Evolutionary conservation across 73 alveolate species (phyloP).

Genomic region (Paramecium pentaurelia): DNA sequence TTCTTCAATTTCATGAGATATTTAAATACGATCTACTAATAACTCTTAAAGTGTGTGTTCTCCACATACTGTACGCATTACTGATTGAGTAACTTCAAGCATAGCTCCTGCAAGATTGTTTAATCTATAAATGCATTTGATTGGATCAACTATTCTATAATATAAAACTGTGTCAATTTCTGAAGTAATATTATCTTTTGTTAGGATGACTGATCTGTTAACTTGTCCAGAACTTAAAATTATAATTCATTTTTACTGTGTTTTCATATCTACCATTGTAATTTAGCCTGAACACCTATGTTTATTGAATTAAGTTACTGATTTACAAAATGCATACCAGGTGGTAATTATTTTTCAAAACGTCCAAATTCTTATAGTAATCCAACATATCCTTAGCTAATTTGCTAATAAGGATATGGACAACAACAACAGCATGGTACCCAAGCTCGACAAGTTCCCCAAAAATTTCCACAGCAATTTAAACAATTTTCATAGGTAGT

Average conservation of each 20-base stretch:
- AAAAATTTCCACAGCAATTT: conserved; percentile 35
- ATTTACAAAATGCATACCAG: conserved; percentile 26
- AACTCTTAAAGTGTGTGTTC: conserved; percentile 37
- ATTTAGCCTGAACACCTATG: conserved; percentile 11
- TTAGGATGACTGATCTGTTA: not conserved
- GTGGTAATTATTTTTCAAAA: not conserved
- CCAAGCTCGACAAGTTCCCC: conserved; percentile 25
- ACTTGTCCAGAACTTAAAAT: not conserved
- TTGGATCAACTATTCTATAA: conserved; percentile 53
- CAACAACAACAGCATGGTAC: conserved; percentile 26
- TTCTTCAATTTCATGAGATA: conserved; percentile 24
- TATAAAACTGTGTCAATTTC: conserved; percentile 42
- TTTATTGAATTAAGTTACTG: not conserved
- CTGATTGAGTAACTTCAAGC: conserved; percentile 51
- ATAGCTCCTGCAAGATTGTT: conserved; percentile 9
- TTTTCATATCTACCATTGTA: not conserved
- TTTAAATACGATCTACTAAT: conserved; percentile 23
- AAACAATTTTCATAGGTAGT: not conserved
- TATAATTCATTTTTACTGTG: not conserved
- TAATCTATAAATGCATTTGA: conserved; percentile 31
- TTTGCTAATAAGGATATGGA: not conserved
- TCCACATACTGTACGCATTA: conserved; percentile 27
- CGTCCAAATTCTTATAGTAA: conserved; percentile 28
- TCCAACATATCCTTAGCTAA: conserved; percentile 5
- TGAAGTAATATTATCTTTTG: conserved; percentile 49